phyloP scores from a whole-genome alignment of 2,329 filamentous ascomycete genomes.

The Diaporthe sp. region DNA sequence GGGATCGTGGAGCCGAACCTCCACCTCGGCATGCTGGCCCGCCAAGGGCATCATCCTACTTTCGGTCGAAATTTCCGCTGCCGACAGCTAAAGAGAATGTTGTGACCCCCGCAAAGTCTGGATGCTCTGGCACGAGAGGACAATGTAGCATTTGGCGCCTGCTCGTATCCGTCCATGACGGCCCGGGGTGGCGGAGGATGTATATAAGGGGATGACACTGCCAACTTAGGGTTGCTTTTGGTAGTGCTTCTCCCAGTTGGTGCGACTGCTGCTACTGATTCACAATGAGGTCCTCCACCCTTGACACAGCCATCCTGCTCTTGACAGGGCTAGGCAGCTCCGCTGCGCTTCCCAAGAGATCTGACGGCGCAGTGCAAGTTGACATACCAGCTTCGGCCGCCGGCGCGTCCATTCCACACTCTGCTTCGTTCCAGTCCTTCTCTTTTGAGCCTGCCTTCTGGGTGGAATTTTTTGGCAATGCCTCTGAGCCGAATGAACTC shows the following conservation, averaged over 20 bases:
- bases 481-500: slow-evolving; percentile 9
- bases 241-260: not conserved
- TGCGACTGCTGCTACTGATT: not conserved
- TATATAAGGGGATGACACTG: not conserved
- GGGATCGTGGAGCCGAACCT: slow-evolving; percentile 19
- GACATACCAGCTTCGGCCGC: slow-evolving; percentile 6
- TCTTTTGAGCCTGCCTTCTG: slow-evolving; percentile 20
- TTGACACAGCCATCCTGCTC: slow-evolving; percentile 14
- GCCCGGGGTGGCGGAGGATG: not conserved
- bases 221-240: not conserved
- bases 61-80: slow-evolving; percentile 16
- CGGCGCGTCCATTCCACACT: slow-evolving; percentile 7
- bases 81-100: not conserved
- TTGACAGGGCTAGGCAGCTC: not conserved
- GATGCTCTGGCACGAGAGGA: not conserved
- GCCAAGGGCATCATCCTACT: not conserved
- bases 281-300: slow-evolving; percentile 14
- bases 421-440: slow-evolving; percentile 16
- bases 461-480: slow-evolving; percentile 17
- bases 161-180: not conserved
- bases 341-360: not conserved
- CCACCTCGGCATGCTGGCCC: not conserved
- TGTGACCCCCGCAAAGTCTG: not conserved
- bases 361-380: not conserved
- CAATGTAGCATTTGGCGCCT: slow-evolving; percentile 1